A percentile compares a stretch with the other conserved stretches of the same genome.
phyloP scores from a whole-genome alignment of 345 rosid genomes.

The Acer campestre region DNA sequence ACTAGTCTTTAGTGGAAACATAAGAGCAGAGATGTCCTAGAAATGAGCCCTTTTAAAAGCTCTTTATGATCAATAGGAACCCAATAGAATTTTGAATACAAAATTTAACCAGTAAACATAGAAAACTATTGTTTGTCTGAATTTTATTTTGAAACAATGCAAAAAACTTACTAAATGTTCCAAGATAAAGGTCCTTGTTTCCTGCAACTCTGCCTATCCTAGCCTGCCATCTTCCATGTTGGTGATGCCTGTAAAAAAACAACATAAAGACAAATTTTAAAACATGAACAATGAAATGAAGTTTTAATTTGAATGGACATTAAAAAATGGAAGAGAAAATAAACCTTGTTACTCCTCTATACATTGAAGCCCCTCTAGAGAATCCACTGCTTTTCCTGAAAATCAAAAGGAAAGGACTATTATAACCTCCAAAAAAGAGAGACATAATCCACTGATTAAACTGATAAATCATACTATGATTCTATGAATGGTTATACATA shows the following conservation, averaged over 20 bases:
- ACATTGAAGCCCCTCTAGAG: conserved; percentile 85
- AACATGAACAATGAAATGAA: not conserved
- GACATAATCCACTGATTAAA: not conserved
- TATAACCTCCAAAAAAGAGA: not conserved
- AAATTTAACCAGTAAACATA: not conserved
- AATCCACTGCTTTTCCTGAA: conserved; percentile 85
- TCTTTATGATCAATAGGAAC: conserved; percentile 20
- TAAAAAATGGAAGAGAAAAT: not conserved
- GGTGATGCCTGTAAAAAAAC: conserved; percentile 59
- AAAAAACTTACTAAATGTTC: conserved; percentile 69
- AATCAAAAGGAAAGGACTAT: not conserved
- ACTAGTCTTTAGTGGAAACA: conserved; percentile 38
- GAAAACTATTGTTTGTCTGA: not conserved
- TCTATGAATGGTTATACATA: not conserved
- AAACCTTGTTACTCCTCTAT: conserved; percentile 88
- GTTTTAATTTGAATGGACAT: not conserved
- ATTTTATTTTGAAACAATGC: not conserved
- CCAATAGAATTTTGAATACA: conserved; percentile 19
- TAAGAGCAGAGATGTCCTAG: conserved; percentile 25
- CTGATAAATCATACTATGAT: not conserved
- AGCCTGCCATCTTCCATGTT: conserved; percentile 93
- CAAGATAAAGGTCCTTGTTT: conserved; percentile 88
- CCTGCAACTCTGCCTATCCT: conserved; percentile 88
- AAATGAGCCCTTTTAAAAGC: conserved; percentile 23
- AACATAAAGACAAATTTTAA: not conserved